phyloP scores from a whole-genome alignment of 805 yeast species.

The Grigorovia yakushimaensis region DNA sequence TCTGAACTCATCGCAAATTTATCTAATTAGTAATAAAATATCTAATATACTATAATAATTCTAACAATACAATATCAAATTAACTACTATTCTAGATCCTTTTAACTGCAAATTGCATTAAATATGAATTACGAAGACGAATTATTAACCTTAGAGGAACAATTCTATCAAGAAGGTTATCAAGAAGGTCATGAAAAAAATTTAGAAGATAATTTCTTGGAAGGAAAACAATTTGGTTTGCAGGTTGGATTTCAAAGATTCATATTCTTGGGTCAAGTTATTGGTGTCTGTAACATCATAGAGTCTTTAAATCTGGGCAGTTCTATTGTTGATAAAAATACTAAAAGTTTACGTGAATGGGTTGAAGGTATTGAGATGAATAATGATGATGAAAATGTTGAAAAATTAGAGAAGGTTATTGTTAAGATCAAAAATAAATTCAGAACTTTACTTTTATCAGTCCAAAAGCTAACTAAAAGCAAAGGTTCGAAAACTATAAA shows the following conservation, averaged over 20 bases:
- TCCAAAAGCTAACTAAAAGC: conserved; percentile 15
- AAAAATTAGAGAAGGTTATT: conserved; percentile 41
- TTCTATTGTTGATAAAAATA: conserved; percentile 14
- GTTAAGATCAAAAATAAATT: conserved; percentile 53
- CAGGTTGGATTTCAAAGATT: conserved; percentile 70
- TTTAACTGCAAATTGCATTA: too few species aligned
- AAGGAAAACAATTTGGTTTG: conserved; percentile 78
- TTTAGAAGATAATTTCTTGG: conserved; percentile 46
- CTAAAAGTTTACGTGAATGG: conserved; percentile 17
- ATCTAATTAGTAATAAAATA: too few species aligned
- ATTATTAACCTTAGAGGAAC: conserved; percentile 46
- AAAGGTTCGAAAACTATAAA: conserved; percentile 17
- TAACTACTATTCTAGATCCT: neutral
- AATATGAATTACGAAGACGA: conserved; percentile 31
- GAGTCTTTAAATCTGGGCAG: conserved; percentile 16
- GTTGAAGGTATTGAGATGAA: conserved; percentile 28
- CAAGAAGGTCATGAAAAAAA: conserved; percentile 61
- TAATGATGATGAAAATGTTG: conserved; percentile 50
- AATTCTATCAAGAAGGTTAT: conserved; percentile 59
- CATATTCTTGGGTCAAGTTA: conserved; percentile 58
- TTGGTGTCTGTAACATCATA: conserved; percentile 40
- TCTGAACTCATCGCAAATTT: too few species aligned
- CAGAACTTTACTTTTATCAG: conserved; percentile 37
- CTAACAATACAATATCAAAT: neutral
- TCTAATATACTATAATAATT: too few species aligned